Conservation (phyloP, 768 basidiomycete species). For the Tulasnella sp. region DNA sequence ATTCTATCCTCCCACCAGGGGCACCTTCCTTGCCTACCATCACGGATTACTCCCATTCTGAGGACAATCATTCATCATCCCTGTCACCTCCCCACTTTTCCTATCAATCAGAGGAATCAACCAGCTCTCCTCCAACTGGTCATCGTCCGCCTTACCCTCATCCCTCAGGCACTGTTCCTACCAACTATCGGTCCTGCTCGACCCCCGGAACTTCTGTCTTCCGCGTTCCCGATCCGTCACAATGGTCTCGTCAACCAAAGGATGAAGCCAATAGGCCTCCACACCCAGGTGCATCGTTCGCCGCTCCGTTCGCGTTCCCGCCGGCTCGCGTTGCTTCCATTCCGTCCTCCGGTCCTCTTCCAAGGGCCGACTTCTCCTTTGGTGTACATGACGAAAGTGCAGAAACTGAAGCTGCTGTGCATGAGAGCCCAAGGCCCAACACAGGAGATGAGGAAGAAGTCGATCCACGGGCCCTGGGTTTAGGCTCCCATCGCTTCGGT, state of each 20-base stretch:
- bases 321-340: conserved; percentile 3
- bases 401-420: background rate
- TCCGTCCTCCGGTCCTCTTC: conserved; percentile 16
- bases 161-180: background rate
- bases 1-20: background rate
- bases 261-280: conserved; percentile 1
- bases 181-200: conserved; percentile 12
- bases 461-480: conserved; percentile 4
- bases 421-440: background rate
- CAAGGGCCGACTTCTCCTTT: conserved; percentile 17
- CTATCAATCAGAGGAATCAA: background rate
- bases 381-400: conserved; percentile 6
- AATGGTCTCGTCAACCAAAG: conserved; percentile 3
- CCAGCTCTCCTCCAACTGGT: background rate
- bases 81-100: background rate
- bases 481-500: conserved; percentile 17
- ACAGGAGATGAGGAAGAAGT: conserved; percentile 10
- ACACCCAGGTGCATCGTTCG: background rate
- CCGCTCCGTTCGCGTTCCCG: conserved; percentile 8
- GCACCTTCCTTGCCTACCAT: conserved; percentile 6
- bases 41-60: background rate
- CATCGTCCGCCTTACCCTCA: background rate
- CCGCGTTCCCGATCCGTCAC: conserved; percentile 6
- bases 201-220: conserved; percentile 12
- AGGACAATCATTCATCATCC: background rate